Evolutionary conservation across 805 yeast genomes (phyloP), one percentile per base, ranked within the genome.

Genomic region (Hagleromyces aurorensis): DNA sequence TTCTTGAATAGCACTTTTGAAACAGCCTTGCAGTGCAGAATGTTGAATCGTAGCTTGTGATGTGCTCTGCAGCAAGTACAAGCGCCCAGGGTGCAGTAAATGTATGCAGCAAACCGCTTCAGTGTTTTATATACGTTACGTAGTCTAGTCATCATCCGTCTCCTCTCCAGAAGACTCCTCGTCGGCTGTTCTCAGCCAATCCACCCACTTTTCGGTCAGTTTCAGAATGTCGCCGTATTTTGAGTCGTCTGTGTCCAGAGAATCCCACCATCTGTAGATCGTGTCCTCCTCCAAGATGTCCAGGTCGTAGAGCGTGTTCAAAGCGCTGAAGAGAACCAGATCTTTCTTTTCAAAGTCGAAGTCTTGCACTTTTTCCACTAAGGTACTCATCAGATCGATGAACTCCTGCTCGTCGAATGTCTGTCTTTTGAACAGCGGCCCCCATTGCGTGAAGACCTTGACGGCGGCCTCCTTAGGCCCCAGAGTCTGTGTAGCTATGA

Each of bases 201-300:
- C 82, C 13, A 89, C 68, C 77, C 89, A 89, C 54, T 76, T 78
- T 6, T 61, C 70, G 2, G 84, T 75, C 41, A 72, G 64, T 16
- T 51, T 62, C 34, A 79, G 69, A 12, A 77, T 76, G 16, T 60
- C 62, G 23, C 71, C 61, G 14, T 60, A 64, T 5, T 61, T 67
- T 10, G 62, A 49, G 10, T 61, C 68, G 6, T 57, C 52, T 12
- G 63, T 50, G n/a, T n/a, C n/a, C 13, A 46, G 40, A 13, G 26
- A 40, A 32, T 67, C 65, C 94, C 94, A 91, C 98, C 98, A 91
- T 28, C 59, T 52, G 47, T 75, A 64, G 23, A 91, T 78, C 33
- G 69, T 66, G 14, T 82, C 93, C 54, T 91, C 98, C 33, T 79
- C 87, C 13, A 83, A 55, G 18, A 89, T 70, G 38, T 89, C 98